phyloP scores from a whole-genome alignment of 2,329 filamentous ascomycete genomes.

The Fusarium pseudonygamai region DNA sequence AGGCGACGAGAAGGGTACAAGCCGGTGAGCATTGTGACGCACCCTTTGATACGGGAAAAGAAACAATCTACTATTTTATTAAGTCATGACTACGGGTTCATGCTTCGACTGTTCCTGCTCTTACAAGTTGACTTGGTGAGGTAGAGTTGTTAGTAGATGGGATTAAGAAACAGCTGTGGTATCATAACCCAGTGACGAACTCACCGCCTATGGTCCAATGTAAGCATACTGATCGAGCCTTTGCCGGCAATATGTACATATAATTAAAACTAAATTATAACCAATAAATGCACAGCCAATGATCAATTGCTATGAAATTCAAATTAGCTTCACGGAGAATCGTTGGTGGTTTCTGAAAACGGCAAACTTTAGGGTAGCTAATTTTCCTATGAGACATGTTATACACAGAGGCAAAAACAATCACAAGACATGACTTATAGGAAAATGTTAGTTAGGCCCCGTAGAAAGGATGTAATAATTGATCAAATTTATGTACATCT shows the following conservation, averaged over 20 bases:
- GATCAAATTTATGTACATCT: neutral
- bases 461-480: neutral
- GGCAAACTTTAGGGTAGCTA: neutral
- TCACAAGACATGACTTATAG: neutral
- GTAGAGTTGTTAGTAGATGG: neutral
- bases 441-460: neutral
- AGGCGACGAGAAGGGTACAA: slow-evolving; percentile 15
- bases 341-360: neutral
- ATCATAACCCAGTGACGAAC: neutral
- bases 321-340: neutral
- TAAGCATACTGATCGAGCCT: neutral
- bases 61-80: slow-evolving; percentile 26
- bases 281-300: too few species aligned
- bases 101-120: neutral
- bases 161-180: neutral
- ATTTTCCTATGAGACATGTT: neutral
- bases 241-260: neutral
- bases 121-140: neutral
- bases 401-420: neutral
- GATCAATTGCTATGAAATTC: neutral
- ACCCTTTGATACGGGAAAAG: slow-evolving; percentile 9
- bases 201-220: too few species aligned
- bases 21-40: slow-evolving; percentile 22
- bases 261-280: neutral
- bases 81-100: neutral